Percentiles rank a stretch among this genome's conserved stretches.
Evolutionary conservation across 2,329 filamentous ascomycete species (phyloP).

Genomic region (Aspergillus terreus): DNA sequence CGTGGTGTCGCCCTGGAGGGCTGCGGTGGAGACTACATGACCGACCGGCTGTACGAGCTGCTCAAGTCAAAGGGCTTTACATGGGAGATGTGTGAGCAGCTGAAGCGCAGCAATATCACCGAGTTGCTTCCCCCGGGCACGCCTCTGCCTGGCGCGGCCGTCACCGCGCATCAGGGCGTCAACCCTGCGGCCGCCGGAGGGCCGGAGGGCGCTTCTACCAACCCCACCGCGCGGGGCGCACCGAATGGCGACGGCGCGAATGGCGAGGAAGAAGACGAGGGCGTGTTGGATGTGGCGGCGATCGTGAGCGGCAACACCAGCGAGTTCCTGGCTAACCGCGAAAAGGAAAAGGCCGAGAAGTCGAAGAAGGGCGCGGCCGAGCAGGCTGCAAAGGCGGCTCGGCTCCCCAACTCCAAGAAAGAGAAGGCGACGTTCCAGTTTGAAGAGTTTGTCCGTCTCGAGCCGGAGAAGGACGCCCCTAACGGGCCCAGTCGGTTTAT

Average conservation of each 20-base stretch:
- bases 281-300: conserved; percentile 61
- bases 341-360: conserved; percentile 56
- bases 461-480: conserved; percentile 49
- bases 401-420: conserved; percentile 58
- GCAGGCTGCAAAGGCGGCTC: conserved; percentile 46
- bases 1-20: conserved; percentile 58
- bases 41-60: conserved; percentile 65
- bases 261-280: conserved; percentile 57
- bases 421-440: conserved; percentile 59
- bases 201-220: conserved; percentile 40
- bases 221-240: conserved; percentile 53
- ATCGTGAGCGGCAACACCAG: conserved; percentile 63
- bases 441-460: conserved; percentile 55
- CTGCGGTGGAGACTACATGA: conserved; percentile 87
- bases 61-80: conserved; percentile 57
- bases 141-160: conserved; percentile 50
- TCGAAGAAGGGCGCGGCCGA: conserved; percentile 50
- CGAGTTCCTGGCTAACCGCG: conserved; percentile 60
- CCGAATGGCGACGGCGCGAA: conserved; percentile 50
- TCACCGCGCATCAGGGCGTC: conserved; percentile 36
- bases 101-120: conserved; percentile 61
- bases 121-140: conserved; percentile 57
- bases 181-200: conserved; percentile 55
- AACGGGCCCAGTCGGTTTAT: conserved; percentile 50
- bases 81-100: conserved; percentile 61